Evolutionary conservation across 2,329 filamentous ascomycete genomes (phyloP), one percentile per base, ranked within the genome.

Genomic region (Paramyrothecium roridum): DNA sequence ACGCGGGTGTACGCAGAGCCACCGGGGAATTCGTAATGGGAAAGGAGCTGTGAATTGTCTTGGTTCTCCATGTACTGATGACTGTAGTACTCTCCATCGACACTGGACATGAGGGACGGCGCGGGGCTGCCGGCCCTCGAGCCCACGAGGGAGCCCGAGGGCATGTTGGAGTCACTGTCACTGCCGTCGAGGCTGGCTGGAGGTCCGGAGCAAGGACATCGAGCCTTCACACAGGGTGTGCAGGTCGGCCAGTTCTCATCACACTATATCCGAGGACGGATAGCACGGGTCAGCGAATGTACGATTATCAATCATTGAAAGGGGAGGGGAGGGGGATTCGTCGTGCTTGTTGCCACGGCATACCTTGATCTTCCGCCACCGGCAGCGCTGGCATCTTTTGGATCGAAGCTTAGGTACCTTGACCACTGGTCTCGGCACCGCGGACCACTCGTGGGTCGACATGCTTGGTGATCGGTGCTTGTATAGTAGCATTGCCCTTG

Each of bases 1-100:
- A 59, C 40, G 22, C 57, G 60, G 30, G 58, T 43, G 50, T 59
- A 63, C 23, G 55, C 33, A 8, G 49, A 51, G 12, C 49, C 49
- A 16, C 33, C 49, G 17, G 49, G 49, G n/a, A 37, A 19, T 19
- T 51, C 49, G 33, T 51, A 51, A 30, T 51, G 26, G 8, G 49
- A 51, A 17, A 51, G 49, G 16, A 51, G 4, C 20, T 40, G 49
- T 12, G 49, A 51, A 17, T 6, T 43, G 37, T 43, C 37, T 43
- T 43, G 37, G 37, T 19, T 19, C 4, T 43, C 37, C 6, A 43
- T 6, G 12, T 17, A 43, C 37, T 43, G 13, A 13, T 43, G 37
- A 6, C 37, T 17, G n/a, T 43, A 19, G 26, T 30, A 30, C 26
- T 43, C 37, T 6, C 37, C 37, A 43, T 43, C n/a, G 11, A 20